Conservation (phyloP, 169 alveolate genomes). For the Babesia gibsoni region DNA sequence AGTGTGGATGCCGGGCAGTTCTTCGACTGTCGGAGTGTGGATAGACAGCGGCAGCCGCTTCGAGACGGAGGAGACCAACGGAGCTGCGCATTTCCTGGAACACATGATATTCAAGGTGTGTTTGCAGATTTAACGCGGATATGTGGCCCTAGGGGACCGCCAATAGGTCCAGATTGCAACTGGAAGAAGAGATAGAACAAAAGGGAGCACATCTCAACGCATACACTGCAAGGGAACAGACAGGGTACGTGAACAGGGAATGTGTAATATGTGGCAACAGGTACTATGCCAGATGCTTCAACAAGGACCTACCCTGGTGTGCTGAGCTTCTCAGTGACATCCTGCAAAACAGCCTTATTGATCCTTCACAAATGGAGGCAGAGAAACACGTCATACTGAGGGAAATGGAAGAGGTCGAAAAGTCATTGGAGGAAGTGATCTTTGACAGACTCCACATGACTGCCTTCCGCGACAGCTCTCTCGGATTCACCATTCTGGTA, state of each 20-base stretch:
- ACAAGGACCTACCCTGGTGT: slow-evolving; percentile 81
- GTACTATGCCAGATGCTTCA: slow-evolving; percentile 83
- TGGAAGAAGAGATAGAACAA: slow-evolving; percentile 93
- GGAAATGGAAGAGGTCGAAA: slow-evolving; percentile 93
- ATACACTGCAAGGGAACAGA: slow-evolving; percentile 96
- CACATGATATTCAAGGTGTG: slow-evolving; percentile 92
- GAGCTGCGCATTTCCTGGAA: slow-evolving; percentile 96
- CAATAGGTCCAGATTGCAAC: slow-evolving; percentile 83
- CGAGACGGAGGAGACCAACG: slow-evolving; percentile 89
- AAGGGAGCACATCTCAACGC: slow-evolving; percentile 96
- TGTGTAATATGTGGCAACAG: not conserved
- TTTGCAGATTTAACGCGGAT: not conserved
- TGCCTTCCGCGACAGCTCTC: slow-evolving; percentile 87
- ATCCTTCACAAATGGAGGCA: slow-evolving; percentile 79
- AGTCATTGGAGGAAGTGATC: slow-evolving; percentile 88
- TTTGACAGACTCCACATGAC: slow-evolving; percentile 87
- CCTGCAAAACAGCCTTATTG: slow-evolving; percentile 85
- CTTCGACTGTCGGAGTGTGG: slow-evolving; percentile 91
- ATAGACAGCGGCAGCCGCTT: slow-evolving; percentile 94
- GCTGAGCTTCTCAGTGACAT: slow-evolving; percentile 91
- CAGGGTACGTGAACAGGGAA: slow-evolving; percentile 75
- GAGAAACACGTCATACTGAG: slow-evolving; percentile 91
- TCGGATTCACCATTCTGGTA: slow-evolving; percentile 87
- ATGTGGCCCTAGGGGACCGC: slow-evolving; percentile 84
- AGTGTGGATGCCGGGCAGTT: slow-evolving; percentile 66